A percentile compares a stretch with the other conserved stretches of the same genome.
Conservation (phyloP, 768 basidiomycete genomes). For the Artomyces pyxidatus region DNA sequence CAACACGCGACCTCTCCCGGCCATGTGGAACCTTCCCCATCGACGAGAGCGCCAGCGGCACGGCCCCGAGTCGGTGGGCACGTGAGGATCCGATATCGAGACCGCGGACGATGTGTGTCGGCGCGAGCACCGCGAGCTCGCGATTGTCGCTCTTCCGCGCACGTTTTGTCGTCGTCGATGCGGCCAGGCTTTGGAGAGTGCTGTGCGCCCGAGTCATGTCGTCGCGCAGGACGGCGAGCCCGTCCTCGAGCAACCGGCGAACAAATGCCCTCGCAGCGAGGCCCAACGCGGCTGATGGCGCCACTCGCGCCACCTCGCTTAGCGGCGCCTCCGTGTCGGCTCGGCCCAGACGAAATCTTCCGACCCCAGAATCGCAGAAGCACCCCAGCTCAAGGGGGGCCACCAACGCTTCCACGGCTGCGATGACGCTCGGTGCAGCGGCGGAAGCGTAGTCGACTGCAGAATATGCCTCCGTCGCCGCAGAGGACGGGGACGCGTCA, state of each 20-base stretch:
- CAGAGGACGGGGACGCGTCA: neutral
- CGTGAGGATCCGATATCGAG: neutral
- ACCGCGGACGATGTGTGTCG: conserved; percentile 8
- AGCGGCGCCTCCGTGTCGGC: no score
- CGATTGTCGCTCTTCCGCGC: neutral
- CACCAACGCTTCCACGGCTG: no score
- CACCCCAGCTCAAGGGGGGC: neutral
- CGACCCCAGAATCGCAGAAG: neutral
- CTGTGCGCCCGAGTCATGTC: neutral
- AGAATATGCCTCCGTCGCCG: neutral
- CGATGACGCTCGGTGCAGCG: neutral
- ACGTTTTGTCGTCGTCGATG: neutral
- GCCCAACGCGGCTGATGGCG: conserved; percentile 7
- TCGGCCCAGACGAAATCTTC: no score
- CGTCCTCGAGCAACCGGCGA: conserved; percentile 1
- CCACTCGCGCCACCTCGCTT: no score
- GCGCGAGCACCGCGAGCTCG: neutral
- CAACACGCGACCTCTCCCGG: no score
- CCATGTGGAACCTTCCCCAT: neutral
- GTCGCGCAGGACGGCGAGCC: conserved; percentile 1
- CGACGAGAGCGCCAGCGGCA: conserved; percentile 4
- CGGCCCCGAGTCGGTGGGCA: neutral
- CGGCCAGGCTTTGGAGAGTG: neutral
- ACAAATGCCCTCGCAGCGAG: conserved; percentile 10
- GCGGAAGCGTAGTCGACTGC: neutral